These are phyloP conservation scores for Dactylonectria estremocensis DNA, from an alignment of 2,329 filamentous ascomycete species.

Conservation along the genomic window DNA sequence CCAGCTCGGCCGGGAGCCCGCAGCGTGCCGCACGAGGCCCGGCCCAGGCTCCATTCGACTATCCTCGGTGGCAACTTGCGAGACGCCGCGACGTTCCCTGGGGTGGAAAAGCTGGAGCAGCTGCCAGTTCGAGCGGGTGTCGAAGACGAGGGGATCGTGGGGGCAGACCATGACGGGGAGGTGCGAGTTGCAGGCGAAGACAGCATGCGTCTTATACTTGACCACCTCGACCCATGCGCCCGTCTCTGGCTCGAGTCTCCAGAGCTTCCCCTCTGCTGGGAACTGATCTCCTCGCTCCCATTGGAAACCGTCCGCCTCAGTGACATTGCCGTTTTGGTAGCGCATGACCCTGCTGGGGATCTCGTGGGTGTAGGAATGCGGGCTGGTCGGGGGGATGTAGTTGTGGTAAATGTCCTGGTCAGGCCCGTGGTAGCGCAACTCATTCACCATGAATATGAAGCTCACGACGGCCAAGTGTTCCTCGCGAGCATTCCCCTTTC, in stretches of 20 bases:
- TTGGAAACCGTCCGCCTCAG: constrained; percentile 35
- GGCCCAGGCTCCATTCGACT: constrained; percentile 33
- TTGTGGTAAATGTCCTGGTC: constrained; percentile 40
- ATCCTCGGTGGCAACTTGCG: constrained; percentile 44
- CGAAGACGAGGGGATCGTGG: constrained; percentile 35
- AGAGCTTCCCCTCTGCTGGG: constrained; percentile 18
- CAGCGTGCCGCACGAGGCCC: constrained; percentile 48
- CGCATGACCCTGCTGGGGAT: constrained; percentile 53
- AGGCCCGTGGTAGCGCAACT: constrained; percentile 46
- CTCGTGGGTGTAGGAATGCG: constrained; percentile 48
- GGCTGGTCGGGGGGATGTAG: constrained; percentile 47
- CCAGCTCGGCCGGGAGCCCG: constrained; percentile 54
- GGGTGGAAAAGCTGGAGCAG: constrained; percentile 51
- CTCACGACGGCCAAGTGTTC: constrained; percentile 31
- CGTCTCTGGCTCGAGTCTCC: constrained; percentile 12
- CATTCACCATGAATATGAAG: constrained; percentile 60
- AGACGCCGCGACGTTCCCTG: constrained; percentile 44
- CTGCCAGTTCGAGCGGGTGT: constrained; percentile 41
- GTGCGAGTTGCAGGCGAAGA: constrained; percentile 56
- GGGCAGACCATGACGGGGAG: constrained; percentile 54
- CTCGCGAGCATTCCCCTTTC: constrained; percentile 29
- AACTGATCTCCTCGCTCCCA: constrained; percentile 38
- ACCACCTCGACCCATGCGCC: neutral
- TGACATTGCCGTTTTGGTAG: constrained; percentile 52
- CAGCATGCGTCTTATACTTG: constrained; percentile 47